phyloP scores from a whole-genome alignment of 176 grass and related monocot species.

The Pharus latifolius region DNA sequence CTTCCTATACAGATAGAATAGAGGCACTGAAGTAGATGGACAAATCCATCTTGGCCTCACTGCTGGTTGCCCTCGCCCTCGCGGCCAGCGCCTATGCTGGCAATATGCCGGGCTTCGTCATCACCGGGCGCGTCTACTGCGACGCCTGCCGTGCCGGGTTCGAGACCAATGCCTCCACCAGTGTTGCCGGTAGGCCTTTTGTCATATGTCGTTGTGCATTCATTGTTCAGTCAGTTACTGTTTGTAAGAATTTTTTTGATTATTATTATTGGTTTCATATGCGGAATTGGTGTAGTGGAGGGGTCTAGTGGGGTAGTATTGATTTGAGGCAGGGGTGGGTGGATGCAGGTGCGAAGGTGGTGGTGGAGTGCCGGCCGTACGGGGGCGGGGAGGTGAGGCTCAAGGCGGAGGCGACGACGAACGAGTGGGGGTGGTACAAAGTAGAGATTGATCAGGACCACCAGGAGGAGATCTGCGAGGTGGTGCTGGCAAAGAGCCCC shows the following conservation, averaged over 20 bases:
- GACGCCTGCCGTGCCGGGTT: conserved; percentile 83
- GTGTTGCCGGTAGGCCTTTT: conserved; percentile 31
- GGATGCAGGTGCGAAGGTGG: conserved; percentile 43
- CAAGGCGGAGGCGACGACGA: conserved; percentile 38
- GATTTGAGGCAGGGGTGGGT: not conserved
- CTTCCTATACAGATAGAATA: too few relatives aligned
- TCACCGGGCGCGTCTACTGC: conserved; percentile 66
- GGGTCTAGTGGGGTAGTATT: too few relatives aligned
- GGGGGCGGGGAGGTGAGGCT: not conserved
- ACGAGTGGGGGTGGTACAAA: conserved; percentile 41
- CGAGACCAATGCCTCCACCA: conserved; percentile 38
- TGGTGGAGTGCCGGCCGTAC: conserved; percentile 46
- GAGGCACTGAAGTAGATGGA: too few relatives aligned
- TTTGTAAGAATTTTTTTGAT: too few relatives aligned
- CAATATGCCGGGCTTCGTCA: too few relatives aligned
- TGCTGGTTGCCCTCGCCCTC: too few relatives aligned
- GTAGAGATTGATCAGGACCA: conserved; percentile 39
- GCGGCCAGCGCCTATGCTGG: too few relatives aligned
- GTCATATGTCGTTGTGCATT: too few relatives aligned
- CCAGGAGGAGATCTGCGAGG: conserved; percentile 73
- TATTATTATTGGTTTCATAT: too few relatives aligned
- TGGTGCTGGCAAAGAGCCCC: conserved; percentile 48
- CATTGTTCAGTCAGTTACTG: too few relatives aligned
- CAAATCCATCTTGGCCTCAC: too few relatives aligned
- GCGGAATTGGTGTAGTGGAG: too few relatives aligned